Percentiles rank a stretch among this genome's conserved stretches.
phyloP scores from a whole-genome alignment of 2,329 filamentous ascomycete genomes.

The Fusarium sarcochroum region DNA sequence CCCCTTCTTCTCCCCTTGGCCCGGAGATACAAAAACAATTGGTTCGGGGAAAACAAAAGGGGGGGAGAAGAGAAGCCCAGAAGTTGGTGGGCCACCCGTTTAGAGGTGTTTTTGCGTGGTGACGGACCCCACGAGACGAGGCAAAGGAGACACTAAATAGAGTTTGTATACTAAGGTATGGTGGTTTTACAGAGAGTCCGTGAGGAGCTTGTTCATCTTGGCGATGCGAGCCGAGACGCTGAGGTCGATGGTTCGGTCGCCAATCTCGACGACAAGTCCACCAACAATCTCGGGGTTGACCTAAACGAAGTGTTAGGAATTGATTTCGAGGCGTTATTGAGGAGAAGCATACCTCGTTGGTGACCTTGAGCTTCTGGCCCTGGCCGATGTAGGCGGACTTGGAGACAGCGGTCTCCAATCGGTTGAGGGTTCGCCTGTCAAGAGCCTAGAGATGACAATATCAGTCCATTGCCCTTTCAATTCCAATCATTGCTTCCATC shows the following conservation, averaged over 20 bases:
- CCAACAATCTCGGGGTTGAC: constrained; percentile 96
- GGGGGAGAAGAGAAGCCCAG: constrained; percentile 31
- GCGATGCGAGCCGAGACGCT: constrained; percentile 94
- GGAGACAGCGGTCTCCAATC: constrained; percentile 87
- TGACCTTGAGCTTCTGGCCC: constrained; percentile 98
- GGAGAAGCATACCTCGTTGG: constrained; percentile 77
- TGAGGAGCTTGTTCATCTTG: constrained; percentile 99
- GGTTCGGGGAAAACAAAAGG: constrained; percentile 38
- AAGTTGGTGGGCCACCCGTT: constrained; percentile 30
- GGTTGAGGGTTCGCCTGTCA: constrained; percentile 86
- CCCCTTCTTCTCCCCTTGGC: constrained; percentile 33
- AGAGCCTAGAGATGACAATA: constrained; percentile 71
- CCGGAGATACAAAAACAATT: constrained; percentile 33
- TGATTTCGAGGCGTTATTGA: background rate
- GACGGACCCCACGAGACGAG: constrained; percentile 33
- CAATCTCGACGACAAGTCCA: constrained; percentile 94
- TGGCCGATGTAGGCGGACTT: constrained; percentile 91
- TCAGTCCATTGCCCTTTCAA: constrained; percentile 31
- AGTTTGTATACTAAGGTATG: constrained; percentile 41
- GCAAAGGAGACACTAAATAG: constrained; percentile 48
- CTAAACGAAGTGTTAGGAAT: constrained; percentile 58
- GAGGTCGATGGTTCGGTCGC: constrained; percentile 97
- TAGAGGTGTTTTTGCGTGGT: constrained; percentile 21
- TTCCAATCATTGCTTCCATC: constrained; percentile 7
- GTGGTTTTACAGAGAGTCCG: constrained; percentile 88